phyloP scores from a whole-genome alignment of 352 stramenopile genomes.

The Phytophthora capsici region DNA sequence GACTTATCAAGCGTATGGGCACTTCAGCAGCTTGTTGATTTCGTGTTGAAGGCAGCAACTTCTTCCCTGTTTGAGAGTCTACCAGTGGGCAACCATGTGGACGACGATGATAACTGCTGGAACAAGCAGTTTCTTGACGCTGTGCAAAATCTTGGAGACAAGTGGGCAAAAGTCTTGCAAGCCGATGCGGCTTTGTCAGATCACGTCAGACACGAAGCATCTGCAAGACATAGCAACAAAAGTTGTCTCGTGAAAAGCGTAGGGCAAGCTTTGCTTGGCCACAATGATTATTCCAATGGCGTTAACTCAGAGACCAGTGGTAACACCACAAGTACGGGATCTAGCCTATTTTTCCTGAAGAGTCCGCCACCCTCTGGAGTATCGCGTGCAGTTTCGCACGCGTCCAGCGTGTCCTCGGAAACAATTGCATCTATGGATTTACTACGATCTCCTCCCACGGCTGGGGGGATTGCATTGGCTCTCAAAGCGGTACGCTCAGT shows the following conservation, averaged over 20 bases:
- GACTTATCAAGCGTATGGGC: constrained; percentile 41
- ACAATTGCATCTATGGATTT: constrained; percentile 14
- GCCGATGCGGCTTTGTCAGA: constrained; percentile 39
- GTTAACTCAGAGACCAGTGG: background rate
- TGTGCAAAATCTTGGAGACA: constrained; percentile 35
- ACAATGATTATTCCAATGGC: background rate
- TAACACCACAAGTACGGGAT: background rate
- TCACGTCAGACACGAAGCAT: constrained; percentile 23
- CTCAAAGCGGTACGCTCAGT: constrained; percentile 43
- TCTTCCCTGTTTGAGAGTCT: constrained; percentile 13
- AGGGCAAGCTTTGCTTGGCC: constrained; percentile 22
- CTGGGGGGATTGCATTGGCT: constrained; percentile 25
- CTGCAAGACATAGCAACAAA: constrained; percentile 8
- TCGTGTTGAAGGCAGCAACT: constrained; percentile 25
- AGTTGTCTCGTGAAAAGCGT: constrained; percentile 11
- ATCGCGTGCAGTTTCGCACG: background rate
- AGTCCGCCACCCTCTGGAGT: background rate
- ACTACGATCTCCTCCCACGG: constrained; percentile 16
- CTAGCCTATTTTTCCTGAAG: constrained; percentile 33
- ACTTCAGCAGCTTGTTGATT: constrained; percentile 44
- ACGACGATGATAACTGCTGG: constrained; percentile 11
- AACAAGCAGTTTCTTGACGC: constrained; percentile 22
- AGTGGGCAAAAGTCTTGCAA: constrained; percentile 39
- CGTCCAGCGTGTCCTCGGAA: background rate
- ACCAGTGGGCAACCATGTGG: background rate